Evolutionary conservation across 495 filamentous ascomycete species (phyloP).

Genomic region (Tuber umbilicatum): DNA sequence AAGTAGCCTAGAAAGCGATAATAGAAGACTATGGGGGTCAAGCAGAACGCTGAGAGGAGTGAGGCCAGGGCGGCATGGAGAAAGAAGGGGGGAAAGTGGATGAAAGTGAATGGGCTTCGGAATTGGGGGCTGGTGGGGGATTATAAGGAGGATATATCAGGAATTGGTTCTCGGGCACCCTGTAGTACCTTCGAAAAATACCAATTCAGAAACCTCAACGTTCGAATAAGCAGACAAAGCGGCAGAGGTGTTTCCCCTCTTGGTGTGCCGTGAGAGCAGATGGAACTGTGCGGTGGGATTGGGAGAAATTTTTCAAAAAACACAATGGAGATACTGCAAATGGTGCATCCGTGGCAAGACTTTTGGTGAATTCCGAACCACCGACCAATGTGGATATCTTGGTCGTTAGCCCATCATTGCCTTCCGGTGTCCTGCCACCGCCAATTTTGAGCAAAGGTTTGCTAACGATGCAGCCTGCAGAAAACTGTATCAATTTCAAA

Average conservation of each 20-base stretch:
- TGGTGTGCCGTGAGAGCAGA: neutral
- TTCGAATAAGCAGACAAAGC: too few relatives aligned
- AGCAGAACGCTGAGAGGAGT: neutral
- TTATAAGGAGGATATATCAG: neutral
- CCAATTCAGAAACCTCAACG: too few relatives aligned
- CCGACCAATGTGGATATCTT: neutral
- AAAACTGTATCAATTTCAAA: neutral
- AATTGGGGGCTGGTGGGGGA: neutral
- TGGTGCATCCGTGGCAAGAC: neutral
- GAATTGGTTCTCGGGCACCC: neutral
- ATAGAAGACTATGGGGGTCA: neutral
- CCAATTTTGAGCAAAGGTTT: constrained; percentile 1
- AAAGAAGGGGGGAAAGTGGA: neutral
- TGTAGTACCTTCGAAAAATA: too few relatives aligned
- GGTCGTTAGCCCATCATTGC: constrained; percentile 18
- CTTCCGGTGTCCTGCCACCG: constrained; percentile 20
- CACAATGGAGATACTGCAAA: neutral
- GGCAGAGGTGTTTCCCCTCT: too few relatives aligned
- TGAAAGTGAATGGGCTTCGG: neutral
- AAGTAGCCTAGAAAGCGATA: neutral
- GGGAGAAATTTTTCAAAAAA: neutral
- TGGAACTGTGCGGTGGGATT: neutral
- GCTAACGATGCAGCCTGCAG: neutral
- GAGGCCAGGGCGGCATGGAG: neutral
- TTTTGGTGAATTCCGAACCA: neutral